phyloP scores from a whole-genome alignment of 2,329 filamentous ascomycete genomes.

The Berkeleyomyces rouxiae region DNA sequence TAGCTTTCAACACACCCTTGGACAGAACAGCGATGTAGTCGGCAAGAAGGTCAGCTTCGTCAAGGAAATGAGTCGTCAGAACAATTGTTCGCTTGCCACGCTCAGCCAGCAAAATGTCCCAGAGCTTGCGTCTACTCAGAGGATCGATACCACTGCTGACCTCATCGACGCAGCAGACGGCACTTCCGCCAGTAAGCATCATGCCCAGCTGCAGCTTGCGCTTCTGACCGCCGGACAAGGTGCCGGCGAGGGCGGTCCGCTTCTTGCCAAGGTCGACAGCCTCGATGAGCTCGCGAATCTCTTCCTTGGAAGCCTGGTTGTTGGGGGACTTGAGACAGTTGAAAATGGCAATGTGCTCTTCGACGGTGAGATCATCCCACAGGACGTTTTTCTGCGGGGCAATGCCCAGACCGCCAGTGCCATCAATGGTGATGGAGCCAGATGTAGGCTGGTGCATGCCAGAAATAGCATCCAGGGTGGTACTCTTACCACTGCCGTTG shows the following conservation, averaged over 20 bases:
- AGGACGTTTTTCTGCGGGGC: slow-evolving; percentile 90
- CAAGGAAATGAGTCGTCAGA: slow-evolving; percentile 82
- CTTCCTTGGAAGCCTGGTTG: slow-evolving; percentile 36
- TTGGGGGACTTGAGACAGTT: slow-evolving; percentile 58
- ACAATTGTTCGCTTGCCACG: slow-evolving; percentile 69
- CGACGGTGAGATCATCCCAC: slow-evolving; percentile 76
- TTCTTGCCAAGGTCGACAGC: slow-evolving; percentile 65
- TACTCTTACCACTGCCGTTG: slow-evolving; percentile 82
- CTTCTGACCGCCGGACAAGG: slow-evolving; percentile 80
- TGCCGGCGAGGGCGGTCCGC: slow-evolving; percentile 52
- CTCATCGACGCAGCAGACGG: slow-evolving; percentile 81
- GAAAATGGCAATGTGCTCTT: slow-evolving; percentile 72
- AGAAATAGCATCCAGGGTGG: slow-evolving; percentile 74
- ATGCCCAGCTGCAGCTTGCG: slow-evolving; percentile 82
- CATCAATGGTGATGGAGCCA: slow-evolving; percentile 62
- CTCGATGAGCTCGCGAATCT: slow-evolving; percentile 46
- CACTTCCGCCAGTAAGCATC: slow-evolving; percentile 84
- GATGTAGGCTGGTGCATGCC: slow-evolving; percentile 62
- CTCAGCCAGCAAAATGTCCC: slow-evolving; percentile 81
- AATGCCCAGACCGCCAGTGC: slow-evolving; percentile 64
- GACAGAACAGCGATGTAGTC: slow-evolving; percentile 82
- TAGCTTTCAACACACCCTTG: slow-evolving; percentile 63
- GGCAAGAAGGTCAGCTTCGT: slow-evolving; percentile 78
- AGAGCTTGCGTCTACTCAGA: slow-evolving; percentile 72
- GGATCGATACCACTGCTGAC: slow-evolving; percentile 81